phyloP scores from a whole-genome alignment of 1,139 yeast genomes.

The Taphrina pruni region DNA sequence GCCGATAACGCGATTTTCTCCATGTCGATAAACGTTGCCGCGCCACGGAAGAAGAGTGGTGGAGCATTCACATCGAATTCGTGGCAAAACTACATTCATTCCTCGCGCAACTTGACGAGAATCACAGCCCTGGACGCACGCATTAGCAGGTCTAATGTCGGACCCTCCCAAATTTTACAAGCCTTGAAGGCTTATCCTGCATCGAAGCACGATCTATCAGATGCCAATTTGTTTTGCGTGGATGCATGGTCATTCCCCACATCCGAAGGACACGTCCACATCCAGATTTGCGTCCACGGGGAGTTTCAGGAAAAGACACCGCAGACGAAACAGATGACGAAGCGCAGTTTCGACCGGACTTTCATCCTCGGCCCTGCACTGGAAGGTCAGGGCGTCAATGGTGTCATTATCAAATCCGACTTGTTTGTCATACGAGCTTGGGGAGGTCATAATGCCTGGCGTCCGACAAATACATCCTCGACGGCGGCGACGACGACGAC shows the following conservation, averaged over 20 bases:
- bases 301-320: slow-evolving; percentile 65
- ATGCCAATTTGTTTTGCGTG: slow-evolving; percentile 72
- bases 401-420: slow-evolving; percentile 42
- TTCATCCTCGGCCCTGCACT: slow-evolving; percentile 42
- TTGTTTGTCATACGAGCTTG: slow-evolving; percentile 40
- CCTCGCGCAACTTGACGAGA: slow-evolving; percentile 77
- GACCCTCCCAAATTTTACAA: slow-evolving; percentile 69
- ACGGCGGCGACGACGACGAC: background rate
- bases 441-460: slow-evolving; percentile 43
- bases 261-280: slow-evolving; percentile 70
- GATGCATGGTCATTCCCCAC: slow-evolving; percentile 67
- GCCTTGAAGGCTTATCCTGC: slow-evolving; percentile 72
- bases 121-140: slow-evolving; percentile 65
- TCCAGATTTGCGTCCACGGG: slow-evolving; percentile 82
- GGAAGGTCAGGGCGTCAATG: slow-evolving; percentile 31
- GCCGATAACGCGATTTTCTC: slow-evolving; percentile 87
- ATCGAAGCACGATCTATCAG: slow-evolving; percentile 71
- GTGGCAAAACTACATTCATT: slow-evolving; percentile 54
- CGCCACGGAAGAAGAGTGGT: slow-evolving; percentile 53
- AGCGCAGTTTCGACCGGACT: slow-evolving; percentile 43
- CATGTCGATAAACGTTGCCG: slow-evolving; percentile 60
- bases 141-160: slow-evolving; percentile 68
- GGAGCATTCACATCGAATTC: slow-evolving; percentile 44
- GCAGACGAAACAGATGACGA: slow-evolving; percentile 58
- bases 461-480: background rate